Evolutionary conservation across 192 early-diverging fungal species (phyloP).

Genomic region (Backusella parvicylindrica): DNA sequence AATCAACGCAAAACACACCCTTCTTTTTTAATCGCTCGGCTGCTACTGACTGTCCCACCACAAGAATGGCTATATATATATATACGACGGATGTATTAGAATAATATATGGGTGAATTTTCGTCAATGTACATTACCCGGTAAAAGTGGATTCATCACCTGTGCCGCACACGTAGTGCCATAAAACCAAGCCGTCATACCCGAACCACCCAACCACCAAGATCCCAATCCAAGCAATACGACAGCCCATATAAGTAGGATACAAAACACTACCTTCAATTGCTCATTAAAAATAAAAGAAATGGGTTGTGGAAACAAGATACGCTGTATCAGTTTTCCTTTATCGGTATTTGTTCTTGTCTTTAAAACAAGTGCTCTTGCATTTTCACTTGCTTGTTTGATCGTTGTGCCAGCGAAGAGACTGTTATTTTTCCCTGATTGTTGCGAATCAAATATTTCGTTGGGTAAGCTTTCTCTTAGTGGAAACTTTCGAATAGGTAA

Average conservation of each 20-base stretch:
- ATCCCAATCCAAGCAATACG: conserved; percentile 38
- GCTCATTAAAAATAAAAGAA: conserved; percentile 71
- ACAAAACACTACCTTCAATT: conserved; percentile 59
- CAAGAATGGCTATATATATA: conserved; percentile 65
- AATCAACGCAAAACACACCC: conserved; percentile 65
- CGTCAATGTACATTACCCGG: conserved; percentile 7
- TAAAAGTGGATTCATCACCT: conserved; percentile 60
- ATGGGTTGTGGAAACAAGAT: conserved; percentile 65
- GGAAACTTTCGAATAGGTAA: conserved; percentile 63
- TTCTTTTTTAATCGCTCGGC: conserved; percentile 52
- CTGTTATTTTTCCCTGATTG: conserved; percentile 23
- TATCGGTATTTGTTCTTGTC: conserved; percentile 50
- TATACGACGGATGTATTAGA: no score
- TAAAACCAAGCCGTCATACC: conserved; percentile 65
- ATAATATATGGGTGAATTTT: no score
- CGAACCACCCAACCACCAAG: conserved; percentile 39
- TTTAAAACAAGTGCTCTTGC: conserved; percentile 38
- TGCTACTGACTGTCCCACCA: conserved; percentile 68
- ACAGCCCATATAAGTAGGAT: conserved; percentile 40
- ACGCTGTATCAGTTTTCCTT: conserved; percentile 62
- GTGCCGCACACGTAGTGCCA: conserved; percentile 57
- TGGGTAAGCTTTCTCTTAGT: conserved; percentile 31
- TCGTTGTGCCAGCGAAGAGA: conserved; percentile 53
- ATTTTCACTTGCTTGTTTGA: conserved; percentile 48
- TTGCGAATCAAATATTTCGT: conserved; percentile 8